phyloP scores from a whole-genome alignment of 2,329 filamentous ascomycete genomes.

The Neofusicoccum kwambonambiense region DNA sequence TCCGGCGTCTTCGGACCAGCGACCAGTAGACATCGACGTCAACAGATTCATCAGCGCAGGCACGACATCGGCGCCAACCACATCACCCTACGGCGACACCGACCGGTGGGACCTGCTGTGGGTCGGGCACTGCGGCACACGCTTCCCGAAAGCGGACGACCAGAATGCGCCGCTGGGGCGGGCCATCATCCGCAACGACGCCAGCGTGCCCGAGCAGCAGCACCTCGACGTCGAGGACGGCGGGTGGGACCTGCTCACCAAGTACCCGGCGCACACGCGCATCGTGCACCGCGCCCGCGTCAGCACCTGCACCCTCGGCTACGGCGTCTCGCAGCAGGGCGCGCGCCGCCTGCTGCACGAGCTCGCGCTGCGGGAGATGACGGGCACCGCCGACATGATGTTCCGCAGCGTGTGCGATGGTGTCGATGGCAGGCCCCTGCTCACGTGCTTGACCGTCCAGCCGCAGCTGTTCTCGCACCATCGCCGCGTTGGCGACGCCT shows the following conservation, averaged over 20 bases:
- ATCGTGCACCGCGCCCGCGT: constrained; percentile 19
- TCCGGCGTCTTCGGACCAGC: constrained; percentile 12
- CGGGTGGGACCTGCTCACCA: neutral
- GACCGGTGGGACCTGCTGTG: constrained; percentile 38
- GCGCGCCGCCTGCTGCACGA: constrained; percentile 31
- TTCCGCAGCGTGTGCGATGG: constrained; percentile 31
- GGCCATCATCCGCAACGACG: constrained; percentile 23
- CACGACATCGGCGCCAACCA: constrained; percentile 13
- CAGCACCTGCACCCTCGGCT: constrained; percentile 19
- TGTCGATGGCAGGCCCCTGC: constrained; percentile 18
- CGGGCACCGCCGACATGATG: constrained; percentile 35
- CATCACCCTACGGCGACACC: constrained; percentile 32
- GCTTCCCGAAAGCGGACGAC: constrained; percentile 20
- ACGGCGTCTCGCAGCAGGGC: constrained; percentile 21
- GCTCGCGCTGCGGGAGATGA: constrained; percentile 24
- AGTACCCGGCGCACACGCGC: constrained; percentile 22
- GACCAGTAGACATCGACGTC: constrained; percentile 14
- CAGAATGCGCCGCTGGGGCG: constrained; percentile 22
- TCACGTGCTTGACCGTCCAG: constrained; percentile 28
- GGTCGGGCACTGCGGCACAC: constrained; percentile 36
- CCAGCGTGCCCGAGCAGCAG: constrained; percentile 24
- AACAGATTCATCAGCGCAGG: constrained; percentile 5
- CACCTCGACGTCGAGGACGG: constrained; percentile 26
- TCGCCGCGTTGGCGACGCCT: constrained; percentile 20
- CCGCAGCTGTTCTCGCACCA: constrained; percentile 28